These are phyloP conservation scores for Ophiostoma fasciatum DNA, from an alignment of 2,329 filamentous ascomycete species.

Conservation along the genomic window DNA sequence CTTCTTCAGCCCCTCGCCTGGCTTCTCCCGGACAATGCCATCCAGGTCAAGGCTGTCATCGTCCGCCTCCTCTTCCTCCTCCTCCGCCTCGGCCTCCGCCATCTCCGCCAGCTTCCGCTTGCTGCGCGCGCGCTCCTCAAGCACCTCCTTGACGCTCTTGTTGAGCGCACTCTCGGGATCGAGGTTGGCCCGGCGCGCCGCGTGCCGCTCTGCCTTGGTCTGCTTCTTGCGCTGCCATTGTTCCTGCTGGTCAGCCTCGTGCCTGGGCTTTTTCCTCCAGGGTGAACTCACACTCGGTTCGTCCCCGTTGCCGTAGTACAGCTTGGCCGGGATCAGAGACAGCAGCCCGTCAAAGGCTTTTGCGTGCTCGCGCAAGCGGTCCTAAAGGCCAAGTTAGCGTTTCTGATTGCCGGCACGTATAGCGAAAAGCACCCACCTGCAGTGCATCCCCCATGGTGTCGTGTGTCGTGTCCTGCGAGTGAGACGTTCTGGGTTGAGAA, in stretches of 20 bases:
- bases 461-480: too few species aligned
- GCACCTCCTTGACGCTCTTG: conserved; percentile 74
- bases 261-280: not conserved
- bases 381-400: conserved; percentile 22
- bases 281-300: conserved; percentile 58
- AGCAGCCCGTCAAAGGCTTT: conserved; percentile 77
- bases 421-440: too few species aligned
- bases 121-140: conserved; percentile 61
- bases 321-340: conserved; percentile 77
- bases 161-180: conserved; percentile 76
- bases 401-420: too few species aligned
- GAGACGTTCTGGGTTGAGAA: too few species aligned
- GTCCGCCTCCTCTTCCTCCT: conserved; percentile 22
- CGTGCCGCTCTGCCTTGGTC: conserved; percentile 73
- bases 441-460: too few species aligned
- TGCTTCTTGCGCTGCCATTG: conserved; percentile 96
- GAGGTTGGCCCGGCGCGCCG: conserved; percentile 48
- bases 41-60: conserved; percentile 30
- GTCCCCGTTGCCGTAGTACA: conserved; percentile 77
- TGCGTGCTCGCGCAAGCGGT: conserved; percentile 42
- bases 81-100: conserved; percentile 21
- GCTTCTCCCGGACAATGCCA: conserved; percentile 44
- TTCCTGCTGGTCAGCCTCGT: conserved; percentile 37
- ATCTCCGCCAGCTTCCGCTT: conserved; percentile 67
- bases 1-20: conserved; percentile 48